These are phyloP conservation scores for Tausonia pullulans DNA, from an alignment of 1,284 basidiomycete genomes.

Conservation along the genomic window DNA sequence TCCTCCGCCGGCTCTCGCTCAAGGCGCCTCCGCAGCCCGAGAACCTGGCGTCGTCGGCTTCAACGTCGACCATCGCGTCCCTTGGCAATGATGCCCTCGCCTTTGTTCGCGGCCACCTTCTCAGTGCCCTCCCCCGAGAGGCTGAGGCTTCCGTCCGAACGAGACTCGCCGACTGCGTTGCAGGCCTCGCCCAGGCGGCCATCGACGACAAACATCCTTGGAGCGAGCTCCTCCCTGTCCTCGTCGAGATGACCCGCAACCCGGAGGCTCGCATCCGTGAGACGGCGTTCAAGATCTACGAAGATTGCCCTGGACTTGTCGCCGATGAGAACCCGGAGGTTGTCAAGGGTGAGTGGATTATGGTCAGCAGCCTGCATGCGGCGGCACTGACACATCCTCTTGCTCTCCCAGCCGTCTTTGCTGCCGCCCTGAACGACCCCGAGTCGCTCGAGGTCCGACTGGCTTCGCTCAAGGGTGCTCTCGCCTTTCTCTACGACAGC, in stretches of 20 bases:
- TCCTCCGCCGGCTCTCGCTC: constrained; percentile 16
- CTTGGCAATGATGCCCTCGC: background rate
- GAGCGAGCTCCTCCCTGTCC: constrained; percentile 7
- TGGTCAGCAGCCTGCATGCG: background rate
- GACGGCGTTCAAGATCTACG: constrained; percentile 14
- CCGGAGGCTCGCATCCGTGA: constrained; percentile 5
- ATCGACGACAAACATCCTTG: constrained; percentile 14
- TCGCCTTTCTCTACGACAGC: constrained; percentile 11
- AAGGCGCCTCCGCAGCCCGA: constrained; percentile 2
- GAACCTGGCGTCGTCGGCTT: background rate
- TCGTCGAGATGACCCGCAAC: background rate
- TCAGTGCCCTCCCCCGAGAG: constrained; percentile 10
- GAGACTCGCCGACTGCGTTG: constrained; percentile 10
- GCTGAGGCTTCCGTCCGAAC: constrained; percentile 7
- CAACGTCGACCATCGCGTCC: constrained; percentile 1
- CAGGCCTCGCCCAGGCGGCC: constrained; percentile 13
- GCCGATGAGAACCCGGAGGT: constrained; percentile 4
- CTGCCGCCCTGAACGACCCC: constrained; percentile 8
- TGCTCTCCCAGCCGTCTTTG: constrained; percentile 9
- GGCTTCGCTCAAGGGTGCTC: constrained; percentile 13
- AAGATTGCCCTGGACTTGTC: constrained; percentile 13
- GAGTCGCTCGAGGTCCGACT: constrained; percentile 14
- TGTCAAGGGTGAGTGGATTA: background rate
- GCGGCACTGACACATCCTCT: background rate
- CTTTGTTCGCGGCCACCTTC: constrained; percentile 2